Evolutionary conservation across 1,139 yeast genomes (phyloP).

Genomic region (Sugiyamaella japonica): DNA sequence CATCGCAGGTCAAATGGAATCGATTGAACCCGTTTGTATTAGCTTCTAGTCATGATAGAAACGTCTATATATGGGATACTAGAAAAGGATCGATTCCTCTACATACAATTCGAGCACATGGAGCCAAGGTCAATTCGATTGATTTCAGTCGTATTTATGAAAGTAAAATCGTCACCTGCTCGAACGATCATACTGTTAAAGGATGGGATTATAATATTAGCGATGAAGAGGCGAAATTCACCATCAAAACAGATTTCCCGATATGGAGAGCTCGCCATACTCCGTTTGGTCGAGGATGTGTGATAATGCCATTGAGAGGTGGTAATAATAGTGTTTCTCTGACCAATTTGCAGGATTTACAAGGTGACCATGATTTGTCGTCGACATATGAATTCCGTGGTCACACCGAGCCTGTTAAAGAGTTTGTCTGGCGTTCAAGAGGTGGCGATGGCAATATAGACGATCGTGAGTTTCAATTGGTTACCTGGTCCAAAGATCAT

Average conservation of each 20-base stretch:
- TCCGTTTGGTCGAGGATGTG: conserved; percentile 91
- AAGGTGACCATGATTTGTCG: conserved; percentile 38
- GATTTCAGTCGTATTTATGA: conserved; percentile 69
- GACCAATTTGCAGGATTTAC: conserved; percentile 47
- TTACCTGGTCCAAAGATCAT: conserved; percentile 91
- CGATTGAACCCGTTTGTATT: conserved; percentile 69
- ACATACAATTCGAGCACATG: conserved; percentile 67
- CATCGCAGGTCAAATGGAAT: conserved; percentile 95
- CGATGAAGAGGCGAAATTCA: conserved; percentile 51
- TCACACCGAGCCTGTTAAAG: conserved; percentile 80
- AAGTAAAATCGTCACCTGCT: conserved; percentile 68
- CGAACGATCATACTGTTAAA: conserved; percentile 85
- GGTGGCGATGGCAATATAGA: conserved; percentile 45
- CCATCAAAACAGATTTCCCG: conserved; percentile 75
- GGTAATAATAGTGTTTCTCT: conserved; percentile 76
- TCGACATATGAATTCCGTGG: conserved; percentile 72
- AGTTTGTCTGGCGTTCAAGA: conserved; percentile 81
- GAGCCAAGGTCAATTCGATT: conserved; percentile 81
- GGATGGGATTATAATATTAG: conserved; percentile 67
- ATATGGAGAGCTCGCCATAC: conserved; percentile 83
- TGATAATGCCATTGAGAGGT: conserved; percentile 87
- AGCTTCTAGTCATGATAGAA: conserved; percentile 84
- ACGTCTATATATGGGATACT: conserved; percentile 82
- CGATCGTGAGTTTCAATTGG: conserved; percentile 82
- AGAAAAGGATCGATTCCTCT: conserved; percentile 80